These are phyloP conservation scores for Solanum sparsipilum DNA, from an alignment of 257 asterid species.

Conservation along the genomic window DNA sequence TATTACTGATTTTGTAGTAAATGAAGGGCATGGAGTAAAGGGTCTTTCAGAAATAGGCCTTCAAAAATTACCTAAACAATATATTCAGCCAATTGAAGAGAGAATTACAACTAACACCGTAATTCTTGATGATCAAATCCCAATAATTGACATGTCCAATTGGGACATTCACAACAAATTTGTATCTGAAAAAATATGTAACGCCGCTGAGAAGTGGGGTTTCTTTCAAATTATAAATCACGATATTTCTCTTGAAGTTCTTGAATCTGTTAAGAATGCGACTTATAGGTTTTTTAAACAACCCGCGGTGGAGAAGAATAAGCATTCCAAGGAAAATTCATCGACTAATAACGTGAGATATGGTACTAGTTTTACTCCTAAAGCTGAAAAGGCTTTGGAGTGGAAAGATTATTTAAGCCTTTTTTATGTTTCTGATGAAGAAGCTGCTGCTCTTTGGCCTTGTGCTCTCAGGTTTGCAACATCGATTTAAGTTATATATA, in stretches of 20 bases:
- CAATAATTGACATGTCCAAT: slow-evolving; percentile 18
- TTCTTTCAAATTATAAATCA: slow-evolving; percentile 24
- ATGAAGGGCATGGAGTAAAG: slow-evolving; percentile 23
- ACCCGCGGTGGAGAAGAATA: slow-evolving; percentile 13
- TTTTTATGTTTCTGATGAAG: slow-evolving; percentile 14
- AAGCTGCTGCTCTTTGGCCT: slow-evolving; percentile 20
- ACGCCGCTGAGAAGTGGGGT: slow-evolving; percentile 21
- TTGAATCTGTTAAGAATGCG: slow-evolving; percentile 15
- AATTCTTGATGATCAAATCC: slow-evolving; percentile 6
- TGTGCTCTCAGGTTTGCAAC: slow-evolving; percentile 7
- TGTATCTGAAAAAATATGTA: not conserved
- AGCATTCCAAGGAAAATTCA: slow-evolving; percentile 12
- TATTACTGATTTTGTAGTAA: slow-evolving; percentile 3
- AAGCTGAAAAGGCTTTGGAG: slow-evolving; percentile 23
- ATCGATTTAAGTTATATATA: not conserved
- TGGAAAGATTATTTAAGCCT: slow-evolving; percentile 31
- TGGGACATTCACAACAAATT: slow-evolving; percentile 1
- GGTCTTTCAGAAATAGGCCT: slow-evolving; percentile 17
- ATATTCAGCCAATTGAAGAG: slow-evolving; percentile 18
- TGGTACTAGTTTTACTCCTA: slow-evolving; percentile 22
- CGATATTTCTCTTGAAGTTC: slow-evolving; percentile 10
- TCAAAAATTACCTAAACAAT: slow-evolving; percentile 11
- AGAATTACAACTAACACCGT: not conserved
- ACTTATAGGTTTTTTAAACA: slow-evolving; percentile 12
- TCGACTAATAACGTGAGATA: slow-evolving; percentile 7